These are phyloP conservation scores for Ophiostoma tasmaniense DNA, from an alignment of 2,329 filamentous ascomycete species.

Conservation along the genomic window DNA sequence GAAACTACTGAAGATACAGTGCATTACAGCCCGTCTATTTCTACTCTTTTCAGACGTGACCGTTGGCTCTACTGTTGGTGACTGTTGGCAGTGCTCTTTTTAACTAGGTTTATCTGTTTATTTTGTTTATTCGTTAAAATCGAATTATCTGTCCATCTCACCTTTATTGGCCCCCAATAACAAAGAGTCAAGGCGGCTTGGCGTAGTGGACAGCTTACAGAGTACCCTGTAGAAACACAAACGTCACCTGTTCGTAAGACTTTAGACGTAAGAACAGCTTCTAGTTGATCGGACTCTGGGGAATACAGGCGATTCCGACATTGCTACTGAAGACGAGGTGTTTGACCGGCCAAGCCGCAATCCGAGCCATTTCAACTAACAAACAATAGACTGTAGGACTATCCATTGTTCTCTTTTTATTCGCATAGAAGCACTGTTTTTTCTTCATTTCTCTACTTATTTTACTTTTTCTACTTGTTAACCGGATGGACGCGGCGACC, in stretches of 20 bases:
- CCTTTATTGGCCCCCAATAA: background rate
- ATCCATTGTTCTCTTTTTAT: background rate
- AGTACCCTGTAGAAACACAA: background rate
- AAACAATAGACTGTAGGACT: background rate
- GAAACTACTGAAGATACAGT: background rate
- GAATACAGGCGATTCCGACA: no score
- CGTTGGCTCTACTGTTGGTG: background rate
- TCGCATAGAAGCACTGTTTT: background rate
- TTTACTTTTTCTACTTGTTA: background rate
- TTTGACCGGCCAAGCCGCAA: no score
- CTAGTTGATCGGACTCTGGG: background rate
- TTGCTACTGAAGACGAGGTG: no score
- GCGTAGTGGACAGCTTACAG: background rate
- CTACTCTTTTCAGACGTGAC: background rate
- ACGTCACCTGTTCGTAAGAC: background rate
- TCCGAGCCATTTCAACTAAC: no score
- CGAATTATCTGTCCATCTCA: background rate
- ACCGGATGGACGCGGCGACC: background rate
- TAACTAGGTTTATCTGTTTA: background rate
- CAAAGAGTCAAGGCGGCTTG: background rate
- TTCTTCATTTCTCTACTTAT: background rate
- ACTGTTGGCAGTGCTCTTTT: background rate
- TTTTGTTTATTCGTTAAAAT: background rate
- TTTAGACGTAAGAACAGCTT: background rate
- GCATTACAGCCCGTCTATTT: background rate